Conservation (phyloP, 2,329 filamentous ascomycete genomes). For the Aaosphaeria pasadenensis region DNA sequence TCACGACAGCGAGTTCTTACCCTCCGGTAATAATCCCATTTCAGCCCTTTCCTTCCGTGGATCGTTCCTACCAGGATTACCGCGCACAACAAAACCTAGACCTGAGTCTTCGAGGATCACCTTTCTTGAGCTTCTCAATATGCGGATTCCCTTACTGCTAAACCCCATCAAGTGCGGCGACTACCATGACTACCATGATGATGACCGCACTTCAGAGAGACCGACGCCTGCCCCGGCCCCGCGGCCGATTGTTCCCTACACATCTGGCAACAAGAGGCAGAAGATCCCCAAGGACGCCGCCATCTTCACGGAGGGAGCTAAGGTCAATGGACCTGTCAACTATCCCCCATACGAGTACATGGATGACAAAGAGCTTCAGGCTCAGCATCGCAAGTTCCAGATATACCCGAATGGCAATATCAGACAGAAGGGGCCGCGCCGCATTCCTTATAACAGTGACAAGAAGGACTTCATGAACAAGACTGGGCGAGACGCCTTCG, state of each 20-base stretch:
- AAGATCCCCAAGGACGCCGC: slow-evolving; percentile 66
- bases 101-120: slow-evolving; percentile 17
- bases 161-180: slow-evolving; percentile 29
- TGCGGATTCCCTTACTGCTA: slow-evolving; percentile 43
- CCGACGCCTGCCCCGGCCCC: slow-evolving; percentile 10
- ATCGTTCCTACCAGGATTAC: too few species aligned
- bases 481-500: slow-evolving; percentile 83
- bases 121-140: slow-evolving; percentile 10
- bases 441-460: slow-evolving; percentile 91
- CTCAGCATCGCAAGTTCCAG: slow-evolving; percentile 61
- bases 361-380: slow-evolving; percentile 52
- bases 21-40: too few species aligned
- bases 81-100: slow-evolving; percentile 14
- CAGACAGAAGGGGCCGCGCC: slow-evolving; percentile 45
- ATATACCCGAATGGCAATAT: slow-evolving; percentile 66
- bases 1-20: too few species aligned
- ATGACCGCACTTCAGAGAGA: slow-evolving; percentile 10
- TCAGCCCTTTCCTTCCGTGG: too few species aligned
- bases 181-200: slow-evolving; percentile 1
- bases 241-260: slow-evolving; percentile 5
- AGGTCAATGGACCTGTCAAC: slow-evolving; percentile 64
- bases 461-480: slow-evolving; percentile 87
- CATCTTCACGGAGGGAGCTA: slow-evolving; percentile 57
- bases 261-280: slow-evolving; percentile 33
- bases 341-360: slow-evolving; percentile 69